Percentiles rank a stretch among this genome's conserved stretches.
phyloP scores from a whole-genome alignment of 106 monocot species.

The Cymbidium sinense region DNA sequence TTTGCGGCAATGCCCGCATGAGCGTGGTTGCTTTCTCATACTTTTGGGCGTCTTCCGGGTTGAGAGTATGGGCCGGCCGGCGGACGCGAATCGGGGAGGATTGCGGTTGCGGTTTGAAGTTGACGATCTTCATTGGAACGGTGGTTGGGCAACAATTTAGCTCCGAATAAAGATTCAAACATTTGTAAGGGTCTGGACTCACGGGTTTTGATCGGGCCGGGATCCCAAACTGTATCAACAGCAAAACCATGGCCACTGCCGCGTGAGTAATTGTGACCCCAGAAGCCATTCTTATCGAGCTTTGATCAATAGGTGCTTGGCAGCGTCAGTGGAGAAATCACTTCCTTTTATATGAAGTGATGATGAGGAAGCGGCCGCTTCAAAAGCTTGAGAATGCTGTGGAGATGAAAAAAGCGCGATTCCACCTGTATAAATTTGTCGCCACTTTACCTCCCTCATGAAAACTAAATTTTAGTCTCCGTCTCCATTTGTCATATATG shows the following conservation, averaged over 20 bases:
- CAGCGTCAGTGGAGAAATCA: neutral
- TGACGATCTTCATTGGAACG: conserved; percentile 1
- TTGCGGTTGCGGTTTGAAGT: conserved; percentile 16
- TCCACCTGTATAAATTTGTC: too few relatives aligned
- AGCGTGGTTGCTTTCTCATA: conserved; percentile 27
- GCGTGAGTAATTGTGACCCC: neutral
- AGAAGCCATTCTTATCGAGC: neutral
- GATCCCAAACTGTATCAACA: neutral
- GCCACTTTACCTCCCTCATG: too few relatives aligned
- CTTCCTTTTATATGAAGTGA: too few relatives aligned
- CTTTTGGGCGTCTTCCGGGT: conserved; percentile 23
- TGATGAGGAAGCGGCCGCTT: too few relatives aligned
- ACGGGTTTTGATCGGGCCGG: neutral
- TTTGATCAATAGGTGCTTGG: neutral
- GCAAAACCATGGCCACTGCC: neutral
- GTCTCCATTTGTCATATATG: too few relatives aligned
- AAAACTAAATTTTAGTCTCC: too few relatives aligned
- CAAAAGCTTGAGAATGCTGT: too few relatives aligned
- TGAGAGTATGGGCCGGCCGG: conserved; percentile 27
- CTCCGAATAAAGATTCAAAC: neutral
- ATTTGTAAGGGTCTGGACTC: neutral
- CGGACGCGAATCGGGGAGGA: conserved; percentile 32
- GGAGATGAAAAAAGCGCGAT: too few relatives aligned
- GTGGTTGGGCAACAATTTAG: conserved; percentile 10
- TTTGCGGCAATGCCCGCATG: conserved; percentile 29